A percentile compares a stretch with the other conserved stretches of the same genome.
These are phyloP conservation scores for Thelonectria rubi DNA, from an alignment of 2,329 filamentous ascomycete genomes.

Conservation along the genomic window DNA sequence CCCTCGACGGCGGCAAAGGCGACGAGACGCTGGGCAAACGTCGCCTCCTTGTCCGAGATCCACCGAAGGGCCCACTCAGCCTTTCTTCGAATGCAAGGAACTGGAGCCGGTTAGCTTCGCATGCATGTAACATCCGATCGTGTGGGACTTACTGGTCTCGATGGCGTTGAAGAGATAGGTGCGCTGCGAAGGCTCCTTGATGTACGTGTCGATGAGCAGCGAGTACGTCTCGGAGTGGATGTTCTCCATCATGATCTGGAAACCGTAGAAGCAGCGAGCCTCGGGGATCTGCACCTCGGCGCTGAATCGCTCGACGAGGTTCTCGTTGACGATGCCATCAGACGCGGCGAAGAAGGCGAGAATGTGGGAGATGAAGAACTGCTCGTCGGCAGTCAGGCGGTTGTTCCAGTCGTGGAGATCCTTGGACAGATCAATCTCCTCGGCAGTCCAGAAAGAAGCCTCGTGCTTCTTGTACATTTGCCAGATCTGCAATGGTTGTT, in stretches of 20 bases:
- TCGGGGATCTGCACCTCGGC: slow-evolving; percentile 96
- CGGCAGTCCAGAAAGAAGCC: slow-evolving; percentile 99
- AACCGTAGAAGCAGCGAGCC: slow-evolving; percentile 99
- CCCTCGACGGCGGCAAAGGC: slow-evolving; percentile 98
- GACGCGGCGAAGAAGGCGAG: slow-evolving; percentile 99
- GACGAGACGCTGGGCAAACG: slow-evolving; percentile 93
- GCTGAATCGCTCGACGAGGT: slow-evolving; percentile 97
- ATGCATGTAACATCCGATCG: background rate
- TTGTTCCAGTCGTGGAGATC: slow-evolving; percentile 99
- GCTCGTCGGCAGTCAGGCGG: slow-evolving; percentile 93
- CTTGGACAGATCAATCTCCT: slow-evolving; percentile 99
- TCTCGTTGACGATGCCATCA: slow-evolving; percentile 99
- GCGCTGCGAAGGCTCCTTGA: slow-evolving; percentile 95
- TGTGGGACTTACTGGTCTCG: slow-evolving; percentile 80
- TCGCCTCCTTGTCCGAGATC: slow-evolving; percentile 93
- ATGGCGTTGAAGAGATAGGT: slow-evolving; percentile 98
- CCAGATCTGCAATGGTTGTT: slow-evolving; percentile 78
- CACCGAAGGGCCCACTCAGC: slow-evolving; percentile 96
- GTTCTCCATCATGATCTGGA: slow-evolving; percentile 99
- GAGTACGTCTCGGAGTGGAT: slow-evolving; percentile 99
- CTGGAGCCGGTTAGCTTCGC: slow-evolving; percentile 51
- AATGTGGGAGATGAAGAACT: slow-evolving; percentile 98
- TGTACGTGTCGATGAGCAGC: slow-evolving; percentile 98
- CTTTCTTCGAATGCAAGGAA: slow-evolving; percentile 98
- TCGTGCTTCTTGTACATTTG: slow-evolving; percentile 99